Evolutionary conservation across 495 filamentous ascomycete genomes (phyloP), one percentile per base, ranked within the genome.

Genomic region (Neurospora intermedia): DNA sequence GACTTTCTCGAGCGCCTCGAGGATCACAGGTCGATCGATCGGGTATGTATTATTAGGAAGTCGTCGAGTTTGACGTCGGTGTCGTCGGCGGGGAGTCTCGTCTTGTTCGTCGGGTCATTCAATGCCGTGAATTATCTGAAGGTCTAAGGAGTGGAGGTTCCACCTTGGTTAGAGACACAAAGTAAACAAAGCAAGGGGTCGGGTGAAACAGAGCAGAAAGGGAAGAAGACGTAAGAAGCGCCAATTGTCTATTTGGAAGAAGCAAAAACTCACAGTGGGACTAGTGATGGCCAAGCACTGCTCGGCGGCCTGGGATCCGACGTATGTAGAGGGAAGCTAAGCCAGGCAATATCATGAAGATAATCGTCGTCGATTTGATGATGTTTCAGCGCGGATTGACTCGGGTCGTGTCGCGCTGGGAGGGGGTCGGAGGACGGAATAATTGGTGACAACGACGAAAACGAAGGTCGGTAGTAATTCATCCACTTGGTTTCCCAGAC

Each of bases 1-100:
- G 35, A 71, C 76, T 43, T 59, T 39, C 72, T 73, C n/a, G 72
- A 62, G 71, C 35, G 75, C 66, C 13, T 62, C 54, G 54, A 62
- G 54, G 31, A 66, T 38, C 35, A 35, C 27, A 35, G 54, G 23
- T 66, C 15, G 54, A 13, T 66, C 15, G 54, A 13, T 66, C 15
- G 54, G 54, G 7, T 66, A 66, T 9, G 31, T 66, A 66, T 9
- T 66, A 66, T 18, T 66, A 35, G 54, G 27, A 3, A 27, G 20
- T 27, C 48, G 48, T 15, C 48, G 48, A 27, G 48, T 18, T 66
- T 2, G 54, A 66, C 54, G 54, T 35, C 54, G 54, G 27, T 35
- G 54, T 35, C 54, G 27, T 66, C 4, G 23, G 13, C 35, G 15
- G 54, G 54, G 54, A 4, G 54, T 35, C 0, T 66, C 54, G 54